phyloP scores from a whole-genome alignment of 225 moss, liverwort and hornwort species.

The Bryoerythrophyllum caledonicum region DNA sequence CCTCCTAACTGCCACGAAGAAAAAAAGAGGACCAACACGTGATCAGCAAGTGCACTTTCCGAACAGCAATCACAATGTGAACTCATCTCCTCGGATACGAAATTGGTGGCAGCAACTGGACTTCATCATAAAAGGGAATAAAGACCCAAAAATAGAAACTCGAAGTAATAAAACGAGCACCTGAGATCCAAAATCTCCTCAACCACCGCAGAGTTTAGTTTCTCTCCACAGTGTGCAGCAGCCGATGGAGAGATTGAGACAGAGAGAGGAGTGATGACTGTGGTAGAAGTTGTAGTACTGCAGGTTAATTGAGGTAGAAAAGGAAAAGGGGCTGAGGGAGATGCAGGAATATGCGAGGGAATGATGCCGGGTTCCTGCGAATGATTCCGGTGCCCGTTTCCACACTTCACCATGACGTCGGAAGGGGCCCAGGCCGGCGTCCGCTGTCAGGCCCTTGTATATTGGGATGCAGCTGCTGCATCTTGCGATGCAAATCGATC shows the following conservation, averaged over 20 bases:
- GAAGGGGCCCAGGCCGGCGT: too few species aligned
- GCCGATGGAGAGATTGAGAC: background rate
- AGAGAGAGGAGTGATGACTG: background rate
- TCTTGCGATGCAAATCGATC: background rate
- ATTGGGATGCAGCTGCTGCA: background rate
- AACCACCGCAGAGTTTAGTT: background rate
- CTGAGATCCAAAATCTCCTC: background rate
- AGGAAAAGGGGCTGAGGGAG: background rate
- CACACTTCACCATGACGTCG: background rate
- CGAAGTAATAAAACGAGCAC: background rate
- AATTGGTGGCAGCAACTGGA: background rate
- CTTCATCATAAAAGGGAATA: background rate
- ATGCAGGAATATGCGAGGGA: constrained; percentile 14
- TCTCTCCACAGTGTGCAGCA: background rate
- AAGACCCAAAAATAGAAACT: background rate
- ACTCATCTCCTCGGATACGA: background rate
- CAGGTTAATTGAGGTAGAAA: background rate
- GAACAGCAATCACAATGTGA: background rate
- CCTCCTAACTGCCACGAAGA: background rate
- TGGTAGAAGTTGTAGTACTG: background rate
- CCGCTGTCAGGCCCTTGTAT: background rate
- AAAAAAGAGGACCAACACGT: background rate
- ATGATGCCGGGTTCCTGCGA: constrained; percentile 10
- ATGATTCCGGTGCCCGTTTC: background rate
- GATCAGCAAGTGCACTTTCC: background rate